Percentiles rank a stretch among this genome's conserved stretches.
Conservation (phyloP, 2,329 filamentous ascomycete species). For the Geosmithia putterillii region DNA sequence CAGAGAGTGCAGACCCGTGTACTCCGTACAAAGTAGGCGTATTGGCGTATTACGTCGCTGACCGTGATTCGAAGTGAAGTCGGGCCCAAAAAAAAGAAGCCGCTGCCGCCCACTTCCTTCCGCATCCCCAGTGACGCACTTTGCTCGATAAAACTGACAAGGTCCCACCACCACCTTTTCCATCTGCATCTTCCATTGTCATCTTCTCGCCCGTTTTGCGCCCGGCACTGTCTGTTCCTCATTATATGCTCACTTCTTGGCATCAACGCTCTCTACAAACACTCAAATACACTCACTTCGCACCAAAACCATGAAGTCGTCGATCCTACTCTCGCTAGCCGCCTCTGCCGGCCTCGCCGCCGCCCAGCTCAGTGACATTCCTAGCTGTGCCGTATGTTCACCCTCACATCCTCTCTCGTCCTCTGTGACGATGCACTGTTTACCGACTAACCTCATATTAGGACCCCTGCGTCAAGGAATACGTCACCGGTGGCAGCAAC, state of each 20-base stretch:
- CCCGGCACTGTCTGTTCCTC: background rate
- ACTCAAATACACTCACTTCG: background rate
- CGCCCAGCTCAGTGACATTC: slow-evolving; percentile 20
- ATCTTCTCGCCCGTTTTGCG: background rate
- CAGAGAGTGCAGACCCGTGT: too few relatives aligned
- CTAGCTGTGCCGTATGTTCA: slow-evolving; percentile 24
- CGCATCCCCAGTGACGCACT: too few relatives aligned
- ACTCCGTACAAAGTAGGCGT: too few relatives aligned
- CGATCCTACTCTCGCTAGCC: slow-evolving; percentile 13
- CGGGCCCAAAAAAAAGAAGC: too few relatives aligned
- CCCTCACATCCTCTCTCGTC: background rate
- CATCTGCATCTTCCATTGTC: too few relatives aligned
- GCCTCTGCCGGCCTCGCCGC: slow-evolving; percentile 17
- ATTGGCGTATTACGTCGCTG: too few relatives aligned
- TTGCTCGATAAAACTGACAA: background rate
- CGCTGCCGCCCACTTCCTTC: too few relatives aligned
- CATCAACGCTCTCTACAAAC: background rate
- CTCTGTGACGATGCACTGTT: too few relatives aligned
- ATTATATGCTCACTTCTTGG: too few relatives aligned
- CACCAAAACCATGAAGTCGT: slow-evolving; percentile 21
- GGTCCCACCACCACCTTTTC: background rate
- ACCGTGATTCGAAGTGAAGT: too few relatives aligned
- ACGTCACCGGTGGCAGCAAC: slow-evolving; percentile 17
- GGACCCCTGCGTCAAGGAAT: slow-evolving; percentile 14
- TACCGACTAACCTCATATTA: too few relatives aligned